Evolutionary conservation across 1,139 yeast species (phyloP).

Genomic region (Blastobotrys indianensis): DNA sequence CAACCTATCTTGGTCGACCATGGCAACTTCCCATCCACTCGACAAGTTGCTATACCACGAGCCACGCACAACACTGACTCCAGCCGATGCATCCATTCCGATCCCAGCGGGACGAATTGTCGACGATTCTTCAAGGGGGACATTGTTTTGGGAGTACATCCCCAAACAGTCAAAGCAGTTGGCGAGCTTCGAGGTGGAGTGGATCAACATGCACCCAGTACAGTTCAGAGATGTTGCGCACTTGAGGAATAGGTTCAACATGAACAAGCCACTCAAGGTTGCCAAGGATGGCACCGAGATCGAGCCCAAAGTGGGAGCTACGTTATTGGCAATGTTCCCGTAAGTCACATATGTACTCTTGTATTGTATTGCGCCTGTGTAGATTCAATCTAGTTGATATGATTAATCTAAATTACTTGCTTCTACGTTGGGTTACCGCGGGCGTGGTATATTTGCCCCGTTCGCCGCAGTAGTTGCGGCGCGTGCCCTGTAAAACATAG

Average conservation of each 20-base stretch:
- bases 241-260: slow-evolving; percentile 34
- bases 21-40: too few species aligned
- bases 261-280: slow-evolving; percentile 35
- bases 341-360: not conserved
- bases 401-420: too few species aligned
- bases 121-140: slow-evolving; percentile 36
- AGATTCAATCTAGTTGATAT: not conserved
- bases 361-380: not conserved
- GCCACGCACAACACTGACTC: slow-evolving; percentile 21
- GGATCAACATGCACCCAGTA: slow-evolving; percentile 32
- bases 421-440: too few species aligned
- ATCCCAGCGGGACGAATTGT: slow-evolving; percentile 38
- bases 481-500: too few species aligned
- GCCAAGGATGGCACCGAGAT: slow-evolving; percentile 41
- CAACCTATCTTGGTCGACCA: too few species aligned
- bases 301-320: slow-evolving; percentile 33
- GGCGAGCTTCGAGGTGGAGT: slow-evolving; percentile 32
- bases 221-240: slow-evolving; percentile 32
- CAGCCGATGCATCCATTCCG: slow-evolving; percentile 21
- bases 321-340: slow-evolving; percentile 27
- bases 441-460: too few species aligned
- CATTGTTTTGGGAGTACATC: slow-evolving; percentile 37
- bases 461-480: too few species aligned
- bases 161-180: not conserved
- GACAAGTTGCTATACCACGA: slow-evolving; percentile 1